These are phyloP conservation scores for Fonsecaea erecta DNA, from an alignment of 2,329 filamentous ascomycete genomes.

Conservation along the genomic window DNA sequence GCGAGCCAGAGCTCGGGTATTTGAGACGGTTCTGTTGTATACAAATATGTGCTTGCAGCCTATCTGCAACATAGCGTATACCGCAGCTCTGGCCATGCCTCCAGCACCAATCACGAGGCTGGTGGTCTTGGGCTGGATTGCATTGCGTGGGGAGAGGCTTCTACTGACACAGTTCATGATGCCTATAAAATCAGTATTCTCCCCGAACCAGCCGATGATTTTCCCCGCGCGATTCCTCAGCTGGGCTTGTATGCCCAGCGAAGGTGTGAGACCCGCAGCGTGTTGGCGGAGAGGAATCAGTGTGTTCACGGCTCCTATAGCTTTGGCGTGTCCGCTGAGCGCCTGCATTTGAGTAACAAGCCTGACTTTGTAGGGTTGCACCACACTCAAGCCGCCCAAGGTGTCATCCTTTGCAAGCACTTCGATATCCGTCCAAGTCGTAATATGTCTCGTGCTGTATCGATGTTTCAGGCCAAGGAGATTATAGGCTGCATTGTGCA, in stretches of 20 bases:
- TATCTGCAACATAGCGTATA: slow-evolving; percentile 78
- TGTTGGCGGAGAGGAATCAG: slow-evolving; percentile 49
- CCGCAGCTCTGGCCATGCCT: slow-evolving; percentile 77
- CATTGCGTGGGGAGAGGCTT: slow-evolving; percentile 55
- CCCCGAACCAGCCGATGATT: slow-evolving; percentile 50
- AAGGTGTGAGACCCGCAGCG: slow-evolving; percentile 44
- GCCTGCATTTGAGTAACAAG: slow-evolving; percentile 45
- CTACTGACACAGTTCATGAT: slow-evolving; percentile 50
- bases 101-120: slow-evolving; percentile 63
- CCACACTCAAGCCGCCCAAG: slow-evolving; percentile 50
- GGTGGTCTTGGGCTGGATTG: slow-evolving; percentile 57
- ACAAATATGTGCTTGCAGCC: slow-evolving; percentile 77
- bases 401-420: slow-evolving; percentile 45
- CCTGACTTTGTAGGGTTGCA: slow-evolving; percentile 51
- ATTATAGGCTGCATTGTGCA: slow-evolving; percentile 50
- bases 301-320: slow-evolving; percentile 53
- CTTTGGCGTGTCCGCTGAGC: slow-evolving; percentile 50
- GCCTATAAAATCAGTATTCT: slow-evolving; percentile 52
- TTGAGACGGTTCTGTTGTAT: slow-evolving; percentile 71
- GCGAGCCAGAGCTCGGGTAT: slow-evolving; percentile 67
- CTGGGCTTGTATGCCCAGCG: slow-evolving; percentile 47
- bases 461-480: slow-evolving; percentile 48
- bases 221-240: slow-evolving; percentile 49
- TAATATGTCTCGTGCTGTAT: slow-evolving; percentile 47
- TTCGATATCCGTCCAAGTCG: slow-evolving; percentile 46